Conservation (phyloP, 2,329 filamentous ascomycete species). For the Fusarium sp. region DNA sequence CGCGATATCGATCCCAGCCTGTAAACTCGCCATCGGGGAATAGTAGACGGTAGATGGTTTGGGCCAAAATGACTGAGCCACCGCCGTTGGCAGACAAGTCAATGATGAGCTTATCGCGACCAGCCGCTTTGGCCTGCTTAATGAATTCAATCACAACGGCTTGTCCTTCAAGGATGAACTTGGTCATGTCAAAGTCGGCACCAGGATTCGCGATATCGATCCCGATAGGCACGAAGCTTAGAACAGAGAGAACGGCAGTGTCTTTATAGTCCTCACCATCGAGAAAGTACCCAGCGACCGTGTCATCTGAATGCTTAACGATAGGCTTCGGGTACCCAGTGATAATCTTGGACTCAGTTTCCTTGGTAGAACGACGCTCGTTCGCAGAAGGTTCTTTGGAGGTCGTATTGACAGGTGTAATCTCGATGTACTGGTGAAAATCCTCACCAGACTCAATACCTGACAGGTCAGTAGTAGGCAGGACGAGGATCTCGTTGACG, state of each 20-base stretch:
- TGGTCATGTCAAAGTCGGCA: constrained; percentile 14
- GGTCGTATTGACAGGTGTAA: constrained; percentile 26
- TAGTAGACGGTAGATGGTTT: constrained; percentile 41
- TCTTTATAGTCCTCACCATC: constrained; percentile 37
- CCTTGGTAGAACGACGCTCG: constrained; percentile 15
- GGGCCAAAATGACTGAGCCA: constrained; percentile 42
- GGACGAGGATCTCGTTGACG: constrained; percentile 33
- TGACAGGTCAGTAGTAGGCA: constrained; percentile 34
- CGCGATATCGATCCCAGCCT: constrained; percentile 42
- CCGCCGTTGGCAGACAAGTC: constrained; percentile 47
- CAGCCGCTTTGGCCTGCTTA: constrained; percentile 33
- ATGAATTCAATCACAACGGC: constrained; percentile 41
- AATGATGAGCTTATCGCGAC: constrained; percentile 48
- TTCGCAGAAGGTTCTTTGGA: constrained; percentile 15
- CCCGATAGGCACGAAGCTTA: constrained; percentile 46
- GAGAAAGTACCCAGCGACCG: constrained; percentile 43
- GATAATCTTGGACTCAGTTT: neutral
- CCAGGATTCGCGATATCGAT: neutral
- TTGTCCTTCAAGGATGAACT: constrained; percentile 41
- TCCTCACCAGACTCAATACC: constrained; percentile 43
- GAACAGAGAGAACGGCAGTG: constrained; percentile 44
- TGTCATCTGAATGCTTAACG: constrained; percentile 29
- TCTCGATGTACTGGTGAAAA: constrained; percentile 41
- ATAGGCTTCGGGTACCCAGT: constrained; percentile 39
- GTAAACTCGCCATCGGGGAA: constrained; percentile 44